Conservation (phyloP, 805 yeast species). For the Kodamaea kaohsiungensis region DNA sequence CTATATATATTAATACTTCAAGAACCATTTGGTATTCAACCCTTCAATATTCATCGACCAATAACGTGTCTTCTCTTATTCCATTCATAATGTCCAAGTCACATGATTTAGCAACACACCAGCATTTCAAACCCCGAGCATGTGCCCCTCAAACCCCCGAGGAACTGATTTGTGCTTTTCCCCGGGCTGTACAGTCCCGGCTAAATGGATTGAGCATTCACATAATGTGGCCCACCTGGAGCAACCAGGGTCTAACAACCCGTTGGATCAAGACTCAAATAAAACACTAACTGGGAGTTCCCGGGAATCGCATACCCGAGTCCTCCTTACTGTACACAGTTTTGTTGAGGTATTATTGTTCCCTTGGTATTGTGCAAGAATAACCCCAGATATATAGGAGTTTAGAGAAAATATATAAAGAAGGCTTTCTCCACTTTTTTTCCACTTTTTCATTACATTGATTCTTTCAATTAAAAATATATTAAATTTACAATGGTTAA, state of each 20-base stretch:
- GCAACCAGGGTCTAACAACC: not conserved
- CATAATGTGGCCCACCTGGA: not conserved
- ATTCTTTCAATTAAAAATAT: not conserved
- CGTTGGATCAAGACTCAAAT: not conserved
- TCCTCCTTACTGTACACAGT: not conserved
- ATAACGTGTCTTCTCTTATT: no score
- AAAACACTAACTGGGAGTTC: not conserved
- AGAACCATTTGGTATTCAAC: no score
- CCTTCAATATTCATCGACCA: no score
- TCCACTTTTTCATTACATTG: not conserved
- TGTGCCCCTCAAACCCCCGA: slow-evolving; percentile 4
- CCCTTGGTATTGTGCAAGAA: slow-evolving; percentile 7
- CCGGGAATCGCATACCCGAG: not conserved
- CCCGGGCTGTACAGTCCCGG: not conserved
- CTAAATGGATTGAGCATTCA: not conserved
- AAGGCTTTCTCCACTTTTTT: slow-evolving; percentile 5
- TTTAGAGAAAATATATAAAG: slow-evolving; percentile 8
- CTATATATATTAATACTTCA: no score
- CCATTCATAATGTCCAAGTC: not conserved
- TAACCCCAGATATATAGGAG: slow-evolving; percentile 9
- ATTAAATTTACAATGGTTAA: slow-evolving; percentile 44
- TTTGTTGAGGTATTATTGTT: not conserved
- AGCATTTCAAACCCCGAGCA: not conserved
- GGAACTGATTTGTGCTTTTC: not conserved
- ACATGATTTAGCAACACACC: not conserved